Evolutionary conservation across 805 yeast species (phyloP), one percentile per base, ranked within the genome.

Genomic region (Maudiozyma barnettii): DNA sequence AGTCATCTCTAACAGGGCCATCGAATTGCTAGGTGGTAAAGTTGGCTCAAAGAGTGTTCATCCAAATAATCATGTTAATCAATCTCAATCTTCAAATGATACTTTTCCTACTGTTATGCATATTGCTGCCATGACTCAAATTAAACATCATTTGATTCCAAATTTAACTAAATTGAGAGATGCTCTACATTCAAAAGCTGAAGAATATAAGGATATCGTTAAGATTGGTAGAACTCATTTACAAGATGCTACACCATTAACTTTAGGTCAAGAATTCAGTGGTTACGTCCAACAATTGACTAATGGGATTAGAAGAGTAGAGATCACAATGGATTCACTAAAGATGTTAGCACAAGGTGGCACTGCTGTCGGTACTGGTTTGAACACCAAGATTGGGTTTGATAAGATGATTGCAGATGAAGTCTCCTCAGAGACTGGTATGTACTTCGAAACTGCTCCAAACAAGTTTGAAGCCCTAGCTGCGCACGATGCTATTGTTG

Each of bases 51-150:
- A 93, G 75, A 76, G 71, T 53, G 96, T 93, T 47, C 99, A 93
- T 71, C 99, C 99, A 55, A 93, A 93, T 72, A 98, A 93, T 70
- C 98, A 93, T 72, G 95, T 90, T 61, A 93, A 93, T 77, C 90
- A 88, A 87, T 86, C 96, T 18, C 98, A 93, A 73, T 87, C 96
- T n/a, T 88, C 96, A 42, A 93, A 93, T 69, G 99, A 93, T 72
- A 93, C 98, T 47, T 93, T 93, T 85, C 99, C 99, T 57, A 90
- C 99, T 35, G 99, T 91, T 48, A 93, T 93, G 99, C 99, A 93
- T 74, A 91, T 93, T 70, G 97, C 99, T 48, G 96, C 98, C 18
- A 96, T 90, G 53, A 78, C 84, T 39, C 96, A 91, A 73, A 85
- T 91, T 71, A 72, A 82, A 46, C 61, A 77, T 64, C 73, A 75